These are phyloP conservation scores for Cladobotryum protrusum DNA, from an alignment of 2,329 filamentous ascomycete genomes.

Conservation along the genomic window DNA sequence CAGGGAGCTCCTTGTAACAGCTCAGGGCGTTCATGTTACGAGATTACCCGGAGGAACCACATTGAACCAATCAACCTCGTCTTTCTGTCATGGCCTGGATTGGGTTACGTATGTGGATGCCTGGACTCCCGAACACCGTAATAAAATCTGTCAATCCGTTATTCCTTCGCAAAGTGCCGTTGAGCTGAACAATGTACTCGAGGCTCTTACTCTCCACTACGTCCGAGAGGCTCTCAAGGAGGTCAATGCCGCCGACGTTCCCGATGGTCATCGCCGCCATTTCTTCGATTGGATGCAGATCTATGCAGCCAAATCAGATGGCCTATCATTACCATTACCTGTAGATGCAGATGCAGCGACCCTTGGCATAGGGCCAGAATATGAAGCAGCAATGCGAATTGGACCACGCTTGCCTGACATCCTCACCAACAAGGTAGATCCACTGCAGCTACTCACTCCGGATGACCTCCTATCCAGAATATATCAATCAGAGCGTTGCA, in stretches of 20 bases:
- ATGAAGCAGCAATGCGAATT: neutral
- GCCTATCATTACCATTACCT: neutral
- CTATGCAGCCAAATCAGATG: neutral
- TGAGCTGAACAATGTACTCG: neutral
- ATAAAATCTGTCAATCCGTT: slow-evolving; percentile 3
- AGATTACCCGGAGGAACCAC: too few relatives aligned
- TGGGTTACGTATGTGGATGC: slow-evolving; percentile 12
- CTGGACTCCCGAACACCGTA: slow-evolving; percentile 7
- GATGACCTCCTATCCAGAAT: slow-evolving; percentile 4
- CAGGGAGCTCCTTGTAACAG: too few relatives aligned
- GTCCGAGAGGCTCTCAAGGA: slow-evolving; percentile 4
- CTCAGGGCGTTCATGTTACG: too few relatives aligned
- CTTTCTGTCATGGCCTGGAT: slow-evolving; percentile 5
- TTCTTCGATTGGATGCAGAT: slow-evolving; percentile 7
- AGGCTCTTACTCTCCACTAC: slow-evolving; percentile 1
- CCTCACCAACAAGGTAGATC: slow-evolving; percentile 2
- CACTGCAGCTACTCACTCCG: neutral
- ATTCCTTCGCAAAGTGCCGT: neutral
- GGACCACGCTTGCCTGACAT: slow-evolving; percentile 1
- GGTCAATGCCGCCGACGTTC: neutral
- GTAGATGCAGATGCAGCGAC: neutral
- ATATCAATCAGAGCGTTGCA: slow-evolving; percentile 1
- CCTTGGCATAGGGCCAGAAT: neutral
- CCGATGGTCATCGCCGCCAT: slow-evolving; percentile 1
- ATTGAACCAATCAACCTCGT: too few relatives aligned